These are phyloP conservation scores for Casaregolazyma suthepensis DNA, from an alignment of 1,139 yeast species.

Conservation along the genomic window DNA sequence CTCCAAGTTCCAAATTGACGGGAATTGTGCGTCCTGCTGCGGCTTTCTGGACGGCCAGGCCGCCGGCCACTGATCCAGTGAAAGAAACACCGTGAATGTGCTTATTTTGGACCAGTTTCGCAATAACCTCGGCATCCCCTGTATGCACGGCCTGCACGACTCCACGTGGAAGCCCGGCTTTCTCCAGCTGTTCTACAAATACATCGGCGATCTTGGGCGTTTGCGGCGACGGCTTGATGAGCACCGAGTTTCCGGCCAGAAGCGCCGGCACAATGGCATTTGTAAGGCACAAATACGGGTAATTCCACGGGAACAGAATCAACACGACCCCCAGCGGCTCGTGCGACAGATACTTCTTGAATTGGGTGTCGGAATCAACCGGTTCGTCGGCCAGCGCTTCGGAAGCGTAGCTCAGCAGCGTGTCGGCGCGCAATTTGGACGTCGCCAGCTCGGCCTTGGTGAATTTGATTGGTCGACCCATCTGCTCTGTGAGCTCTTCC, in stretches of 20 bases:
- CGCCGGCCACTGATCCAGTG: conserved; percentile 84
- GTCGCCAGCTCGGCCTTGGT: conserved; percentile 33
- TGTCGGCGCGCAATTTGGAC: conserved; percentile 30
- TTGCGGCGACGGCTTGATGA: conserved; percentile 75
- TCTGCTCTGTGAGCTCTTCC: conserved; percentile 31
- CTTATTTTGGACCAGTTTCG: conserved; percentile 49
- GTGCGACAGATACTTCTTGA: conserved; percentile 43
- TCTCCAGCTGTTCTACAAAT: conserved; percentile 52
- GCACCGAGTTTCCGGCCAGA: conserved; percentile 76
- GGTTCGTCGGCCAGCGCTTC: conserved; percentile 30
- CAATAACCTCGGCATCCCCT: conserved; percentile 58
- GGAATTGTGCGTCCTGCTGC: conserved; percentile 67
- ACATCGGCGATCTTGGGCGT: conserved; percentile 75
- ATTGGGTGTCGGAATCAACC: conserved; percentile 27
- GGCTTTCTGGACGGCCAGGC: conserved; percentile 66
- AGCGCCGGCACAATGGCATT: conserved; percentile 83
- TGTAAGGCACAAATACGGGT: conserved; percentile 72
- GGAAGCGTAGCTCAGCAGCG: conserved; percentile 30
- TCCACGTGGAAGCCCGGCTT: conserved; percentile 79
- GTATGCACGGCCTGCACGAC: conserved; percentile 59
- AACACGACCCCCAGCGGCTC: conserved; percentile 79
- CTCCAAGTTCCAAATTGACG: conserved; percentile 87
- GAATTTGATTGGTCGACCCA: conserved; percentile 35
- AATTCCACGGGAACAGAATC: conserved; percentile 84
- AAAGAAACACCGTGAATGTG: conserved; percentile 72